Evolutionary conservation across 208 protist species (phyloP), one percentile per base, ranked within the genome.

Genomic region (Leishmania aethiopica): DNA sequence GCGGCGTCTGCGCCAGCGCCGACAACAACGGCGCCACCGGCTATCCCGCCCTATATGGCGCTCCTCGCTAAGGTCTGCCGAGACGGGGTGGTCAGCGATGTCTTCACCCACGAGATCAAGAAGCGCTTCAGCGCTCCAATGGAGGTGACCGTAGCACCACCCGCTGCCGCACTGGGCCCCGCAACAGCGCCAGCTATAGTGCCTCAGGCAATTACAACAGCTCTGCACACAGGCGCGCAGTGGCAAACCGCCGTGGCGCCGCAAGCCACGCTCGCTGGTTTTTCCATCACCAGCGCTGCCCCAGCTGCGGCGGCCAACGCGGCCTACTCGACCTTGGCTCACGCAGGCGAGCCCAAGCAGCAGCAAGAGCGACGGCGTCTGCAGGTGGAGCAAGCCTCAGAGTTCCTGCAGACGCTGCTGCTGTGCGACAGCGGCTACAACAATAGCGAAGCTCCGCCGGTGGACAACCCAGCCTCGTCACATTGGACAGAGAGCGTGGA

Each of bases 381-480:
- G 40, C 77, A 87, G 72, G 80, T 81, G 5, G 81, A 75, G 40
- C 62, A 71, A 22, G 72, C 83, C 7, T 79, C 60, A 35, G 78
- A 86, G 62, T 75, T 92, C 37, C 83, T 94, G 28, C 73, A 84
- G 32, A 55, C 91, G 40, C 84, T 94, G 72, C 77, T 90, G 28
- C 72, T 83, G 73, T 92, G 88, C 71, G 81, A 92, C 77, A 92
- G 90, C 77, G 87, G 86, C 51, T 88, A 77, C 86, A 86, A 89
- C 84, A 91, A 88, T 62, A 55, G 40, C 37, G 85, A 79, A 42
- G 78, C 82, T 1, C 84, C 88, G 19, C 76, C 70, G 86, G 79
- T 71, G 70, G 60, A 70, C 89, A 62, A 79, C 42, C 37, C 86
- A 42, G 87, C 53, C 64, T 89, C 22, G 82, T 90, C 84, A 73